phyloP scores from a whole-genome alignment of 331 rosid species.

The Dryas integrifolia region DNA sequence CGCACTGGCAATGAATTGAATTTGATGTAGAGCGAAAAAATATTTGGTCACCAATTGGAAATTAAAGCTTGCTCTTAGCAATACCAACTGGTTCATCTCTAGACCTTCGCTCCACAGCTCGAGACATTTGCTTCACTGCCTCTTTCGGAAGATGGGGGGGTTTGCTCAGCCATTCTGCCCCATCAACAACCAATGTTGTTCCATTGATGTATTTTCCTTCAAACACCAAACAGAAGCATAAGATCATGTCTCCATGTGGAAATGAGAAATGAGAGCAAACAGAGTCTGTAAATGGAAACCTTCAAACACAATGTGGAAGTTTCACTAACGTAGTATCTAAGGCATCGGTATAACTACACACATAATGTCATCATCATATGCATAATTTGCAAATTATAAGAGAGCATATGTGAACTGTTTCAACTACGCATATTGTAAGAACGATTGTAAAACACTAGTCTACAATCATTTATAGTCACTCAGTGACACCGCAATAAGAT shows the following conservation, averaged over 20 bases:
- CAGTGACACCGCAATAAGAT: too few species aligned
- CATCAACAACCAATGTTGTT: constrained; percentile 17
- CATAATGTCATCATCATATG: neutral
- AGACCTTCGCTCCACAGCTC: constrained; percentile 24
- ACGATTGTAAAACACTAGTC: neutral
- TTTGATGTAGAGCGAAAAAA: neutral
- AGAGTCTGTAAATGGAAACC: neutral
- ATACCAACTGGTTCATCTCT: constrained; percentile 10
- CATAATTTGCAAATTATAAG: neutral
- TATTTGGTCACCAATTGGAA: neutral
- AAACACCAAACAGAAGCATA: neutral
- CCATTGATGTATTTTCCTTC: constrained; percentile 27
- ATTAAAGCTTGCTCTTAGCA: constrained; percentile 21
- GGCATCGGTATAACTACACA: too few species aligned
- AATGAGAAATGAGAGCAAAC: neutral
- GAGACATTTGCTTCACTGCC: constrained; percentile 16
- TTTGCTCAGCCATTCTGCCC: constrained; percentile 23
- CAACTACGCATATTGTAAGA: neutral
- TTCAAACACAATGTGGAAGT: neutral
- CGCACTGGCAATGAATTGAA: neutral
- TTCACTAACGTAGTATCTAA: neutral
- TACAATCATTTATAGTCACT: neutral
- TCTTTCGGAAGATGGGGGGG: constrained; percentile 6
- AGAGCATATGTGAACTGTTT: neutral
- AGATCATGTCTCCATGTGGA: neutral